These are phyloP conservation scores for Austroboletus eburneus DNA, from an alignment of 768 basidiomycete species.

Conservation along the genomic window DNA sequence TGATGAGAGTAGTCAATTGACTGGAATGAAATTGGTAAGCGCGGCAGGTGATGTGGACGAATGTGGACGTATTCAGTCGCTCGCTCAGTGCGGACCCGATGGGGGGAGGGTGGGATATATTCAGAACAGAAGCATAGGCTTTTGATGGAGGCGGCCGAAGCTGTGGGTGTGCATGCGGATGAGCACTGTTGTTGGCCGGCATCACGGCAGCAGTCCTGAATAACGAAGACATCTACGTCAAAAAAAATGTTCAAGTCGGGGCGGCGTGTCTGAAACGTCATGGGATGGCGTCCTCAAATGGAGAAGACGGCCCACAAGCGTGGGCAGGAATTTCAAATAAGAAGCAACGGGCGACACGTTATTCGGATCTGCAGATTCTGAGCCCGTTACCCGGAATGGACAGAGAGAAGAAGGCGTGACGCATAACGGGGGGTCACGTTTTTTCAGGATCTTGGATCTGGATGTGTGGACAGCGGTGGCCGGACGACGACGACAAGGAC, in stretches of 20 bases:
- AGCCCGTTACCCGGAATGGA: constrained; percentile 9
- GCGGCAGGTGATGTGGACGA: constrained; percentile 14
- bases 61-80: constrained; percentile 15
- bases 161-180: background rate
- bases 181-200: too few species aligned
- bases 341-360: constrained; percentile 27
- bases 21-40: constrained; percentile 6
- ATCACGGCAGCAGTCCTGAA: background rate
- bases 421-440: constrained; percentile 23
- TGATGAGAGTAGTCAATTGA: too few species aligned
- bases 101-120: constrained; percentile 2
- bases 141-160: constrained; percentile 17
- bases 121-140: constrained; percentile 11
- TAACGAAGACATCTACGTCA: background rate
- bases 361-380: constrained; percentile 32
- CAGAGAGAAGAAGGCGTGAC: constrained; percentile 14
- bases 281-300: constrained; percentile 6
- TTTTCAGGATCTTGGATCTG: constrained; percentile 17
- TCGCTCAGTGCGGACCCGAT: constrained; percentile 24
- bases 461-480: background rate
- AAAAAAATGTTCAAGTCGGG: background rate
- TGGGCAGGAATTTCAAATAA: constrained; percentile 27
- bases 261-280: constrained; percentile 2
- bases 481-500: background rate
- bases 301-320: constrained; percentile 7